Percentiles rank a stretch among this genome's conserved stretches.
Conservation (phyloP, 345 rosid species). For the Gossypium turneri region DNA sequence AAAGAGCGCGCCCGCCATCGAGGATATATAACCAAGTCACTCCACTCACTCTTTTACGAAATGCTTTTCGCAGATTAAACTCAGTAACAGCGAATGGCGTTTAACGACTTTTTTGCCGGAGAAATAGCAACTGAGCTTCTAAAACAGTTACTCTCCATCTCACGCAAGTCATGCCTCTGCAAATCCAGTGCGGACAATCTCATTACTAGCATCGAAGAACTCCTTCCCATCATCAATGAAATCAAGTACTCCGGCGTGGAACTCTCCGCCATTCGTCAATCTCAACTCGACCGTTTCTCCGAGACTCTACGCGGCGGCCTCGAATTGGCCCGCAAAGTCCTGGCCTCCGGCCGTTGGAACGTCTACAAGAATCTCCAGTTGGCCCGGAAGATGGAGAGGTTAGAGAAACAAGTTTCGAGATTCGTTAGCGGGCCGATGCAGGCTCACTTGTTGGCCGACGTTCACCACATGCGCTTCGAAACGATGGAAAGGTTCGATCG, state of each 20-base stretch:
- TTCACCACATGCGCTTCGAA: conserved; percentile 46
- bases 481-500: conserved; percentile 48
- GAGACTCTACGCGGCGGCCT: conserved; percentile 37
- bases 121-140: conserved; percentile 70
- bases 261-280: conserved; percentile 57
- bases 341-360: conserved; percentile 55
- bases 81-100: conserved; percentile 33
- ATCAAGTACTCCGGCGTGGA: conserved; percentile 80
- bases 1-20: conserved; percentile 7
- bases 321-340: conserved; percentile 50
- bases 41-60: background rate
- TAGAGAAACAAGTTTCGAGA: conserved; percentile 42
- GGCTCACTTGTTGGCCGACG: conserved; percentile 58
- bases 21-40: background rate
- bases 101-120: conserved; percentile 58
- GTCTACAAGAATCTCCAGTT: conserved; percentile 44
- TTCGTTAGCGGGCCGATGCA: conserved; percentile 42
- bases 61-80: background rate
- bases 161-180: conserved; percentile 39
- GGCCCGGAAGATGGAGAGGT: conserved; percentile 58
- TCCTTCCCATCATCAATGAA: conserved; percentile 54
- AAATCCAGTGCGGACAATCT: conserved; percentile 47
- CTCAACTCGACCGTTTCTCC: conserved; percentile 50
- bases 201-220: conserved; percentile 20
- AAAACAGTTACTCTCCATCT: conserved; percentile 28